Evolutionary conservation across 106 monocot genomes (phyloP), one percentile per base, ranked within the genome.

Genomic region (Dioscorea zingiberensis): DNA sequence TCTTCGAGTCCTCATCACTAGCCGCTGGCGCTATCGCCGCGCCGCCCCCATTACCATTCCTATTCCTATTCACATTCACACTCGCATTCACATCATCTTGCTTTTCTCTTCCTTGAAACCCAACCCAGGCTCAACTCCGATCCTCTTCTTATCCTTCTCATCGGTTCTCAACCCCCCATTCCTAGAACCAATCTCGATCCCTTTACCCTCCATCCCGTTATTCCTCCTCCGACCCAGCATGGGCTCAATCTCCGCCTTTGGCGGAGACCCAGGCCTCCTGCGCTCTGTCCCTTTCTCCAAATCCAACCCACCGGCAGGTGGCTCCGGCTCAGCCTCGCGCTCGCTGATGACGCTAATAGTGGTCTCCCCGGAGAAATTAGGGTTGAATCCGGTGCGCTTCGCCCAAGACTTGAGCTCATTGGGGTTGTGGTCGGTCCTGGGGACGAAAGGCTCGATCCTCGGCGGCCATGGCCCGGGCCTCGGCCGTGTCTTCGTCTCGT

Each of bases 331-430:
- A 16, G 7, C 46, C 47, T 71, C 71, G 21, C 32, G 19, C 47
- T 74, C 76, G 65, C 61, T 63, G 64, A 60, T 1, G 54, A 48
- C 73, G 66, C 65, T 74, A 46, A 59, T 19, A 3, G 72, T 60
- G 58, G 82, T 75, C 74, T 93, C 92, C 25, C 89, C 88, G 30
- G 97, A 92, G 69, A 76, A 51, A 25, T 70, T 81, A 49, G 83
- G 68, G 58, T 84, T 84, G 69, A 92, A 98, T 1, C 98, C 92
- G 30, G 98, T 98, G 21, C 98, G 71, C 57, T 67, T 83, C 21
- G 98, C 98, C 98, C 98, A 98, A 26, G 92, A 89, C 56, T 71
- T 82, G 59, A 98, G 93, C 48, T 93, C 98, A 16, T 48, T 64
- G 9, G 98, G 98, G 79, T 76, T 82, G 77, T 84, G 81, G 48